phyloP scores from a whole-genome alignment of 768 basidiomycete genomes.

The Cubamyces lactineus region DNA sequence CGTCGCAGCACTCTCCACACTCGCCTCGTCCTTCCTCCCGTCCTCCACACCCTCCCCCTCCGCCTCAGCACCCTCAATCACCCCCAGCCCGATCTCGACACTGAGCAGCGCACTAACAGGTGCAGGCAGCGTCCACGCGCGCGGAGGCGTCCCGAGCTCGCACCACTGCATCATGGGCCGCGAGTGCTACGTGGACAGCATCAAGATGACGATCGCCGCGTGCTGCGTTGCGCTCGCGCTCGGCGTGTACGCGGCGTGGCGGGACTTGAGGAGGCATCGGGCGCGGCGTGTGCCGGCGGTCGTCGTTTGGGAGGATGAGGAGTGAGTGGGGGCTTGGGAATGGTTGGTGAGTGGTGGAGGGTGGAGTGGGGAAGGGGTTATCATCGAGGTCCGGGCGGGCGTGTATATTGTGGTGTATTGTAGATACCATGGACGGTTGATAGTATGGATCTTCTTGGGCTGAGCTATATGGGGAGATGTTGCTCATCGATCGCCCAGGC shows the following conservation, averaged over 20 bases:
- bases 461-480: too few species aligned
- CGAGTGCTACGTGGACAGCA: conserved; percentile 60
- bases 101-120: not conserved
- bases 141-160: conserved; percentile 30
- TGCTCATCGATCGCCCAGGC: too few species aligned
- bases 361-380: not conserved
- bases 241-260: conserved; percentile 54
- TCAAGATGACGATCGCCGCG: conserved; percentile 52
- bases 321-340: conserved; percentile 1
- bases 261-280: conserved; percentile 39
- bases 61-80: not conserved
- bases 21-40: conserved; percentile 21
- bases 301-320: conserved; percentile 30
- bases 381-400: not conserved
- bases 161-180: conserved; percentile 60
- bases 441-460: not conserved
- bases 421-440: not conserved
- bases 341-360: not conserved
- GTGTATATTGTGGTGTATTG: not conserved
- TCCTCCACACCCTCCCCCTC: not conserved
- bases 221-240: conserved; percentile 50
- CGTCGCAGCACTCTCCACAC: conserved; percentile 7
- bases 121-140: not conserved
- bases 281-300: conserved; percentile 15
- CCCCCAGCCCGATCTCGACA: not conserved